Conservation (phyloP, 2,329 filamentous ascomycete species). For the Venturia aucupariae region DNA sequence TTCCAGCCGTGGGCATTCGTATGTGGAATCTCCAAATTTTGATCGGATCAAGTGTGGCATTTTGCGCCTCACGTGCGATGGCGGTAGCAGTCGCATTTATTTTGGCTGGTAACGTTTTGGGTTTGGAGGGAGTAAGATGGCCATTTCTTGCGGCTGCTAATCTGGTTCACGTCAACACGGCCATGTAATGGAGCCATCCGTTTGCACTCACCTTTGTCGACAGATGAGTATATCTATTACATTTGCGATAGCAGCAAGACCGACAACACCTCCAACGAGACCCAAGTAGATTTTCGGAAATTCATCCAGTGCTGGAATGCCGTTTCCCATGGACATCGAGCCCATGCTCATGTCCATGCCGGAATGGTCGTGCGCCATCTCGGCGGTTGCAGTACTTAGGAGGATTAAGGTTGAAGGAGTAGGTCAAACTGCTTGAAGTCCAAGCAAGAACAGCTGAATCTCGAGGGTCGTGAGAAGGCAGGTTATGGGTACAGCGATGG, state of each 20-base stretch:
- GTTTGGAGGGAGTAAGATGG: slow-evolving; percentile 41
- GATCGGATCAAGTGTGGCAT: slow-evolving; percentile 34
- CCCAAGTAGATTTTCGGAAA: slow-evolving; percentile 47
- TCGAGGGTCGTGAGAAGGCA: background rate
- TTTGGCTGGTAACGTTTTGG: slow-evolving; percentile 39
- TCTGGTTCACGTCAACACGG: slow-evolving; percentile 23
- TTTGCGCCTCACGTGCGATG: slow-evolving; percentile 43
- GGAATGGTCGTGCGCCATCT: background rate
- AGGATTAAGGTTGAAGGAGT: background rate
- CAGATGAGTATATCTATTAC: slow-evolving; percentile 40
- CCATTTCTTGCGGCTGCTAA: slow-evolving; percentile 34
- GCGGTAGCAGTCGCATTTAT: slow-evolving; percentile 45
- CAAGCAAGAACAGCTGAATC: background rate
- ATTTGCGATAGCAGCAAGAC: slow-evolving; percentile 35
- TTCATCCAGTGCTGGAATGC: slow-evolving; percentile 36
- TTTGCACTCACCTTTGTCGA: slow-evolving; percentile 37
- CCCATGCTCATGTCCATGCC: slow-evolving; percentile 24
- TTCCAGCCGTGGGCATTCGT: slow-evolving; percentile 32
- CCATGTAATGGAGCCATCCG: background rate
- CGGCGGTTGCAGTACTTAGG: slow-evolving; percentile 26
- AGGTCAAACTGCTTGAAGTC: background rate
- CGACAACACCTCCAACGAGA: slow-evolving; percentile 38
- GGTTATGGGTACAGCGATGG: background rate
- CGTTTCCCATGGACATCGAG: slow-evolving; percentile 34
- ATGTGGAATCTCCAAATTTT: slow-evolving; percentile 27